Conservation (phyloP, 306 rosid genomes). For the Fagus sylvatica region DNA sequence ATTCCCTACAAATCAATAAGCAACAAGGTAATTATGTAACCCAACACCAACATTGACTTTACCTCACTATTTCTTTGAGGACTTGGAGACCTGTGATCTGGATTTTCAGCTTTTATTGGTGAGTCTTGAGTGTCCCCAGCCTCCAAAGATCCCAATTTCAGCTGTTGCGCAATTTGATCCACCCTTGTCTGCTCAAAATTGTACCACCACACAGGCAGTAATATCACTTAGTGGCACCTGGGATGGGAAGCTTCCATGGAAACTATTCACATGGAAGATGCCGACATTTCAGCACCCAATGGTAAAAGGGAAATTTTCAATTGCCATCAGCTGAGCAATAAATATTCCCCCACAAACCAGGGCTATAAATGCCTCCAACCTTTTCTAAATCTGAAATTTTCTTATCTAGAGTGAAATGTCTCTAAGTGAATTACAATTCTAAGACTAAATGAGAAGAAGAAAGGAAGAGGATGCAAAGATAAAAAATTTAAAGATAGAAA, state of each 20-base stretch:
- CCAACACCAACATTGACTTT: conserved; percentile 18
- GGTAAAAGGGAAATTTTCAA: conserved; percentile 30
- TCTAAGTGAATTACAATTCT: background rate
- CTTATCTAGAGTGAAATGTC: background rate
- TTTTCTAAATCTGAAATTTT: background rate
- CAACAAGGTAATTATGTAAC: conserved; percentile 1
- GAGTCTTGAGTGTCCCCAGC: conserved; percentile 33
- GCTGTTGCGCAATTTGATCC: conserved; percentile 73
- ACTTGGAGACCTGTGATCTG: conserved; percentile 31
- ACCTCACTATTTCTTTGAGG: conserved; percentile 56
- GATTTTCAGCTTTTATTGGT: conserved; percentile 32
- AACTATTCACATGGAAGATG: conserved; percentile 44
- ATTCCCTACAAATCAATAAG: conserved; percentile 5
- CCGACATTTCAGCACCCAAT: conserved; percentile 36
- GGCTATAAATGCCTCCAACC: conserved; percentile 14
- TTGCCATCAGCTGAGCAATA: conserved; percentile 35
- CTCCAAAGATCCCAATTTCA: conserved; percentile 54
- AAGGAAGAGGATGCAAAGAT: background rate
- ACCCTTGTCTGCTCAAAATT: conserved; percentile 77
- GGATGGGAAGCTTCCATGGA: conserved; percentile 41
- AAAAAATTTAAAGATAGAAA: background rate
- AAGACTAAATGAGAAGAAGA: background rate
- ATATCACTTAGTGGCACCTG: conserved; percentile 59
- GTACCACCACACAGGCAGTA: conserved; percentile 57
- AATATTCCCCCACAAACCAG: conserved; percentile 19